Conservation (phyloP, 148 eudicot genomes). For the Chenopodium album region DNA sequence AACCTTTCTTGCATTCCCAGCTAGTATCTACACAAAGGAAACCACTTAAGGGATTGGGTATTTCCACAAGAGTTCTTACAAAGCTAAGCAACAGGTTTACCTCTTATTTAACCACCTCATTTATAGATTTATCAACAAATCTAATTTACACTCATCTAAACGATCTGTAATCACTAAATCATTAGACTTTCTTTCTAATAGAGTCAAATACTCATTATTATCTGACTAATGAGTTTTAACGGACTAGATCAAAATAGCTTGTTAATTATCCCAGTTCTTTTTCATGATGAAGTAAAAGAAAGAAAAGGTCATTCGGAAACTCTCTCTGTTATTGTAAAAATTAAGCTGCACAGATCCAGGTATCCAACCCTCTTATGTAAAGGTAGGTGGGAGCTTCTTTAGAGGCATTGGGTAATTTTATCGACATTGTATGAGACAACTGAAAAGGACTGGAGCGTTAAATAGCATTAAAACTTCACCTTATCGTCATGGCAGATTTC, state of each 20-base stretch:
- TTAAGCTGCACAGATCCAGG: background rate
- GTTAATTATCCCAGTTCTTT: background rate
- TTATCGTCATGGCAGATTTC: background rate
- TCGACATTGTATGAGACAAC: background rate
- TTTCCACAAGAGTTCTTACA: conserved; percentile 10
- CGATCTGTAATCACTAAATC: background rate
- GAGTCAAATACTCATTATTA: background rate
- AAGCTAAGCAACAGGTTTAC: background rate
- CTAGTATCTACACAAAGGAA: conserved; percentile 58
- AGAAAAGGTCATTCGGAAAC: background rate
- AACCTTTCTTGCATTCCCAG: conserved; percentile 76
- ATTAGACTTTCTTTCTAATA: background rate
- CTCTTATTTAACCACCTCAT: background rate
- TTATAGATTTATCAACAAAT: background rate
- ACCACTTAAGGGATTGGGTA: background rate
- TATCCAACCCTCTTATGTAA: background rate
- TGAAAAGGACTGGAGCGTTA: background rate
- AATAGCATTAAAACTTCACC: background rate
- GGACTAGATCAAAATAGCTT: background rate
- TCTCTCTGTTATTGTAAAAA: background rate
- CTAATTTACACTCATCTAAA: background rate
- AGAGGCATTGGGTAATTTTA: background rate
- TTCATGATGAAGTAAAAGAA: background rate
- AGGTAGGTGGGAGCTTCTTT: background rate
- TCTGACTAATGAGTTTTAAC: background rate